These are phyloP conservation scores for Amphicarpaea edgeworthii DNA, from an alignment of 306 rosid species.

Conservation along the genomic window DNA sequence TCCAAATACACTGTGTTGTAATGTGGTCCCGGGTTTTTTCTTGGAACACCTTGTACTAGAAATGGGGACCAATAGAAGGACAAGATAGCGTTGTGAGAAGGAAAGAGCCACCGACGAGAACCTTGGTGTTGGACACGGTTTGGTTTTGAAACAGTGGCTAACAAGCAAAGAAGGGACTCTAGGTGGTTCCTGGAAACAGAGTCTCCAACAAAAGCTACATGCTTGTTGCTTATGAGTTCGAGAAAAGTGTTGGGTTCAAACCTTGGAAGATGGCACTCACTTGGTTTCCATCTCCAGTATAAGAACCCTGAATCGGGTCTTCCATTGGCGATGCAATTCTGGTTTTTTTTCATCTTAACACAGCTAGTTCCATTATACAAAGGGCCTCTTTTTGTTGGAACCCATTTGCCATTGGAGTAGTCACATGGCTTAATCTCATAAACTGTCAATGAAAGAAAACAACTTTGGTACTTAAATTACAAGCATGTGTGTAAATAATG, in stretches of 20 bases:
- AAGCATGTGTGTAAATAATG: not conserved
- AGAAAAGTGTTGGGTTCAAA: slow-evolving; percentile 72
- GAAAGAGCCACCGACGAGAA: slow-evolving; percentile 61
- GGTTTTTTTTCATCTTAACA: slow-evolving; percentile 62
- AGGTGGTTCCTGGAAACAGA: slow-evolving; percentile 84
- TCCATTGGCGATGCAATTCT: slow-evolving; percentile 72
- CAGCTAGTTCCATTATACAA: slow-evolving; percentile 67
- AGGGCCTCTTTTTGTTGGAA: slow-evolving; percentile 54
- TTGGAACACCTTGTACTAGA: slow-evolving; percentile 68
- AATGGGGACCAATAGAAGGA: slow-evolving; percentile 87
- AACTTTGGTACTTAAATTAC: not conserved
- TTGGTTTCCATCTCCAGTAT: slow-evolving; percentile 79
- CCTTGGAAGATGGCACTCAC: slow-evolving; percentile 66
- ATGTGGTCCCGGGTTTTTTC: slow-evolving; percentile 46
- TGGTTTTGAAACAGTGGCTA: slow-evolving; percentile 60
- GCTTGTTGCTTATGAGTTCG: slow-evolving; percentile 56
- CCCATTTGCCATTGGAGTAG: slow-evolving; percentile 74
- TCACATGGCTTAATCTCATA: slow-evolving; percentile 61
- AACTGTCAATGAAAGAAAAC: slow-evolving; percentile 7
- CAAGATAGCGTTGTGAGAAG: slow-evolving; percentile 60
- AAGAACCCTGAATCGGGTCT: slow-evolving; percentile 62
- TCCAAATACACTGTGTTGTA: slow-evolving; percentile 63
- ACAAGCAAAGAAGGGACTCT: slow-evolving; percentile 81
- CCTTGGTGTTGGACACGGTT: slow-evolving; percentile 50
- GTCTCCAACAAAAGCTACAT: slow-evolving; percentile 80